Evolutionary conservation across 345 rosid genomes (phyloP).

Genomic region (Alliaria petiolata): DNA sequence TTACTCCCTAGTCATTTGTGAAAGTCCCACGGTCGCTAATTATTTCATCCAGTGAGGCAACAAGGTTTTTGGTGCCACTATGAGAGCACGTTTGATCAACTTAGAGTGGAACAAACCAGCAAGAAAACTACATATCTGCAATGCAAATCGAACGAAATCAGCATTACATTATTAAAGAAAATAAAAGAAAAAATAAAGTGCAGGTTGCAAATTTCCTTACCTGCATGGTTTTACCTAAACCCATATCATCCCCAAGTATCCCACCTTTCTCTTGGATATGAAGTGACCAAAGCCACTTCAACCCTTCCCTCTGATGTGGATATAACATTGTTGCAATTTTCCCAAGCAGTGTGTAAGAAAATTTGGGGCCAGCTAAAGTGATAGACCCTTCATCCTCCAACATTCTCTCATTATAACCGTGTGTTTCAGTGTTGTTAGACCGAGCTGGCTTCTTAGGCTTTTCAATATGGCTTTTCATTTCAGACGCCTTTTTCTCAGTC

Average conservation of each 20-base stretch:
- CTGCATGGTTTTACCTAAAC: conserved; percentile 99
- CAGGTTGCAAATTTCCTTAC: conserved; percentile 32
- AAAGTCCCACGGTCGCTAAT: conserved; percentile 80
- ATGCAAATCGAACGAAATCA: conserved; percentile 9
- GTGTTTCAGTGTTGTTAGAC: conserved; percentile 26
- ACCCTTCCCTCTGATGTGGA: conserved; percentile 86
- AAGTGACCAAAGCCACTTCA: conserved; percentile 94
- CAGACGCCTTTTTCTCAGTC: conserved; percentile 30
- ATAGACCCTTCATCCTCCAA: conserved; percentile 45
- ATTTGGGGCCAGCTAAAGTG: conserved; percentile 45
- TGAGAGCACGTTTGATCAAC: conserved; percentile 71
- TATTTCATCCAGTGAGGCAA: conserved; percentile 98
- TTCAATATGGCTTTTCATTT: conserved; percentile 20
- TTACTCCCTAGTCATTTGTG: conserved; percentile 80
- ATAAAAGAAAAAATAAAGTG: not conserved
- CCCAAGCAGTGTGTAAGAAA: conserved; percentile 49
- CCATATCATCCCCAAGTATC: conserved; percentile 98
- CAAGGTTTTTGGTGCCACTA: conserved; percentile 95
- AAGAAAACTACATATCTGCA: conserved; percentile 88
- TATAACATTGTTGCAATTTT: conserved; percentile 64
- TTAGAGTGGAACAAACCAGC: conserved; percentile 84
- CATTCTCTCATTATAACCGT: conserved; percentile 38
- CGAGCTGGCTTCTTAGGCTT: conserved; percentile 31
- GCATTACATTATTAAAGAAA: not conserved
- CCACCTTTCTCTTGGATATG: conserved; percentile 93